phyloP scores from a whole-genome alignment of 805 yeast genomes.

The Candida boleticola region DNA sequence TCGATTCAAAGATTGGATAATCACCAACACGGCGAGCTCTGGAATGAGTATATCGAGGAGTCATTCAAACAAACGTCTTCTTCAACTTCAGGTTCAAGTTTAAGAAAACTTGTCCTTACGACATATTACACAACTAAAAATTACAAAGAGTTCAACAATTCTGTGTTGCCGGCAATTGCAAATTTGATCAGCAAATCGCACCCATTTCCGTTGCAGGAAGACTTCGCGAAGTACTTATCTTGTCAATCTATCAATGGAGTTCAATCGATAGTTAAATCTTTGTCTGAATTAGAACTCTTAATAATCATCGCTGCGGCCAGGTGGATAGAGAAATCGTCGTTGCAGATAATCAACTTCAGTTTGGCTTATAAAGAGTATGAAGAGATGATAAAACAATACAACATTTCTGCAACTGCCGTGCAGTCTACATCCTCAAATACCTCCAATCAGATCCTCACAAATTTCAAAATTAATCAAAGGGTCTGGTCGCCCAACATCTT shows the following conservation, averaged over 20 bases:
- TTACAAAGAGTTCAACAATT: slow-evolving; percentile 47
- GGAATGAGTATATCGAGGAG: slow-evolving; percentile 45
- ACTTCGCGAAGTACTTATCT: slow-evolving; percentile 19
- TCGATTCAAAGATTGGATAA: slow-evolving; percentile 16
- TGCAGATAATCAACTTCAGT: slow-evolving; percentile 69
- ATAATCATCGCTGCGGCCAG: slow-evolving; percentile 75
- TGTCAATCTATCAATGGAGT: slow-evolving; percentile 22
- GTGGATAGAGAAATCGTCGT: slow-evolving; percentile 55
- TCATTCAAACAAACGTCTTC: no score
- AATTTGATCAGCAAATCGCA: slow-evolving; percentile 15
- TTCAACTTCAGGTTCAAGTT: background rate
- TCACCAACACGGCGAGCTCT: slow-evolving; percentile 24
- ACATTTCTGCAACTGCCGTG: slow-evolving; percentile 29
- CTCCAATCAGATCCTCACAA: slow-evolving; percentile 30
- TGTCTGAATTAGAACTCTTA: slow-evolving; percentile 72
- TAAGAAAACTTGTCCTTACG: slow-evolving; percentile 17
- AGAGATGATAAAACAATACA: slow-evolving; percentile 47
- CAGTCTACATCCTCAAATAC: slow-evolving; percentile 30
- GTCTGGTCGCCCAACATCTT: slow-evolving; percentile 62
- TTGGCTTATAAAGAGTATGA: slow-evolving; percentile 74
- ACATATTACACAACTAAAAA: slow-evolving; percentile 62
- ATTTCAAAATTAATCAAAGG: slow-evolving; percentile 40
- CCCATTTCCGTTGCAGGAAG: slow-evolving; percentile 24
- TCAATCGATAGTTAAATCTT: slow-evolving; percentile 26
- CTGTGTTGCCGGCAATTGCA: slow-evolving; percentile 40